A percentile compares a stretch with the other conserved stretches of the same genome.
Evolutionary conservation across 176 grass and related monocot genomes (phyloP).

Genomic region (Oryza brachyantha): DNA sequence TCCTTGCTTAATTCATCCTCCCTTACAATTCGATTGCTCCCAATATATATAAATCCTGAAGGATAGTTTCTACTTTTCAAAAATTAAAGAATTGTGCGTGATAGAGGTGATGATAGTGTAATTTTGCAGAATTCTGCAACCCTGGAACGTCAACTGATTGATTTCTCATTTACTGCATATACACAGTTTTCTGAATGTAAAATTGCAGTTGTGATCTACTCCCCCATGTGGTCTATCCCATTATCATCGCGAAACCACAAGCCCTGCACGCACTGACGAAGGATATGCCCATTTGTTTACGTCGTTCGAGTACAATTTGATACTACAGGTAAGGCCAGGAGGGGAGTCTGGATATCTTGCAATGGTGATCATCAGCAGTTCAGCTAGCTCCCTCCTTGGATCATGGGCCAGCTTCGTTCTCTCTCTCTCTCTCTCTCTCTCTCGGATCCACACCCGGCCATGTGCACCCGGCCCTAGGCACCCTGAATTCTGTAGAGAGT

Average conservation of each 20-base stretch:
- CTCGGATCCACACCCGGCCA: slow-evolving; percentile 39
- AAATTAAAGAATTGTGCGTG: background rate
- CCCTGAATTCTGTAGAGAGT: slow-evolving; percentile 35
- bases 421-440: slow-evolving; percentile 10
- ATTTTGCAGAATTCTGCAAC: background rate
- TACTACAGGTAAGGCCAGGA: background rate
- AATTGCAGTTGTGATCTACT: background rate
- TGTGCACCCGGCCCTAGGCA: slow-evolving; percentile 36
- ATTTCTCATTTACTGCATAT: background rate
- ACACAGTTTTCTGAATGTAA: background rate
- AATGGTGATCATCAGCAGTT: slow-evolving; percentile 3
- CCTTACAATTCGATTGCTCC: background rate
- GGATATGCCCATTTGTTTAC: slow-evolving; percentile 18
- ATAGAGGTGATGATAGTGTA: background rate
- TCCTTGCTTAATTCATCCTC: background rate
- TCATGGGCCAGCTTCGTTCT: slow-evolving; percentile 43
- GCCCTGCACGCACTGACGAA: background rate
- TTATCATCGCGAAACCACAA: background rate
- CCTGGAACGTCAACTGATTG: background rate
- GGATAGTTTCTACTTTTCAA: background rate
- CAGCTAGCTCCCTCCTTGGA: slow-evolving; percentile 30
- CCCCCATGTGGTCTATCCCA: slow-evolving; percentile 1
- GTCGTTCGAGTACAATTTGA: slow-evolving; percentile 40
- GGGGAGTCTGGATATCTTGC: slow-evolving; percentile 7
- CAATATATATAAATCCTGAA: background rate